Base-by-base conservation (phyloP, 495 filamentous ascomycete species). In the Xylaria bambusicola region DNA sequence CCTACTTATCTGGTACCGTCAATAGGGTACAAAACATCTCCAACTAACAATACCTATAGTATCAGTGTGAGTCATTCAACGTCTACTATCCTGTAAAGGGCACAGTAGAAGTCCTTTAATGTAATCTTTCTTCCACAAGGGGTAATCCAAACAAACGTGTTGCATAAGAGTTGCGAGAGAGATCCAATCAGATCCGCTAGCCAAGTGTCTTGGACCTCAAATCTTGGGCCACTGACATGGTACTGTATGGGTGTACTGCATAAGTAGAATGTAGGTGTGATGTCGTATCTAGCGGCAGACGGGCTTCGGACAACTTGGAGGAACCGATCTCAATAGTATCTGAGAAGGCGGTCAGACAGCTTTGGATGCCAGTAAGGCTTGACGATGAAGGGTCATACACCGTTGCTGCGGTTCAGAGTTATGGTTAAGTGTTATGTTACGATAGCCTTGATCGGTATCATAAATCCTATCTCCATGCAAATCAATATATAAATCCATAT, bases 251-350 rank as follows among this genome's bases (percentile, higher is more conserved):
- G n/a, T 13, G 24, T 3, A 29, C n/a, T 52, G 50, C 50, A 10
- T 41, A 33, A 35, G 40, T 41, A 41, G n/a, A n/a, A n/a, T n/a
- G n/a, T n/a, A n/a, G n/a, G n/a, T n/a, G n/a, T n/a, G n/a, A n/a
- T n/a, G n/a, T n/a, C n/a, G n/a, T n/a, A n/a, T n/a, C n/a, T n/a
- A n/a, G n/a, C 17, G 35, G 33, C 21, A 17, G 6, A 27, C 50
- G 50, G 50, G 23, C 36, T 38, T 54, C 52, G 52, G 52, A 54
- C 52, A 54, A n/a, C 26, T 23, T n/a, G 33, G 38, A 54, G 44
- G 36, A n/a, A 54, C 52, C 52, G 52, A 54, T 54, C 52, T 38
- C 52, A 54, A 44, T 38, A 54, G 44, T 24, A 18, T 44, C 18
- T 40, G 33, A 24, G 38, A 31, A n/a, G 26, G 52, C 52, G 52